A percentile compares a stretch with the other conserved stretches of the same genome.
Evolutionary conservation across 2,329 filamentous ascomycete genomes (phyloP).

Genomic region (Colletotrichum shisoi): DNA sequence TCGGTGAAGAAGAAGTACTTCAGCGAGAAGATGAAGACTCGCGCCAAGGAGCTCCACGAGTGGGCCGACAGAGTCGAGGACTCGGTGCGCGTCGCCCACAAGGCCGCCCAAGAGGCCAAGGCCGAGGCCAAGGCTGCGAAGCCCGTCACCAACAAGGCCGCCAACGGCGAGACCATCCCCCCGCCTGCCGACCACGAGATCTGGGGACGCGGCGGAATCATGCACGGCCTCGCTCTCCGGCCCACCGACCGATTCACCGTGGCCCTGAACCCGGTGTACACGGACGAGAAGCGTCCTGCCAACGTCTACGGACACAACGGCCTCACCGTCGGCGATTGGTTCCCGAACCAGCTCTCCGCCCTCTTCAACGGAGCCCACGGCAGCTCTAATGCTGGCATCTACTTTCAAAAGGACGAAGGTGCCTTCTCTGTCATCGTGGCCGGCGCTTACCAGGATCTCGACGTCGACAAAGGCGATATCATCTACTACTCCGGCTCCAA

Average conservation of each 20-base stretch:
- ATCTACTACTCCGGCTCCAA: constrained; percentile 45
- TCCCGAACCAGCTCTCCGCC: constrained; percentile 59
- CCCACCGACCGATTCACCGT: background rate
- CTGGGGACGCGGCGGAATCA: constrained; percentile 46
- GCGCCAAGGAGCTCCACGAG: background rate
- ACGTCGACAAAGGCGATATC: constrained; percentile 42
- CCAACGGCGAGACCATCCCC: background rate
- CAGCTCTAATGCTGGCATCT: constrained; percentile 58
- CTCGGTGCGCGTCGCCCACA: background rate
- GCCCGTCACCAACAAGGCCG: background rate
- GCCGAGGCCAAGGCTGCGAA: background rate
- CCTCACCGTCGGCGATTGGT: constrained; percentile 57
- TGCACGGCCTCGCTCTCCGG: constrained; percentile 43
- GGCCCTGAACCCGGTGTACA: constrained; percentile 40
- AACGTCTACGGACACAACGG: constrained; percentile 47
- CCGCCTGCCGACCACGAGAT: constrained; percentile 42
- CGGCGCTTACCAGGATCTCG: constrained; percentile 43
- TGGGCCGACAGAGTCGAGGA: background rate
- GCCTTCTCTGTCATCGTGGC: constrained; percentile 65
- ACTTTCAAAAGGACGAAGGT: constrained; percentile 52
- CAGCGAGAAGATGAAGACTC: background rate
- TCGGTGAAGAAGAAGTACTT: constrained; percentile 5
- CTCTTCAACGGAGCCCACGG: constrained; percentile 64
- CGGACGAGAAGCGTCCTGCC: constrained; percentile 24
- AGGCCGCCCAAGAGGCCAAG: background rate